phyloP scores from a whole-genome alignment of 164 flowering plant genomes.

The Stephania cephalantha region DNA sequence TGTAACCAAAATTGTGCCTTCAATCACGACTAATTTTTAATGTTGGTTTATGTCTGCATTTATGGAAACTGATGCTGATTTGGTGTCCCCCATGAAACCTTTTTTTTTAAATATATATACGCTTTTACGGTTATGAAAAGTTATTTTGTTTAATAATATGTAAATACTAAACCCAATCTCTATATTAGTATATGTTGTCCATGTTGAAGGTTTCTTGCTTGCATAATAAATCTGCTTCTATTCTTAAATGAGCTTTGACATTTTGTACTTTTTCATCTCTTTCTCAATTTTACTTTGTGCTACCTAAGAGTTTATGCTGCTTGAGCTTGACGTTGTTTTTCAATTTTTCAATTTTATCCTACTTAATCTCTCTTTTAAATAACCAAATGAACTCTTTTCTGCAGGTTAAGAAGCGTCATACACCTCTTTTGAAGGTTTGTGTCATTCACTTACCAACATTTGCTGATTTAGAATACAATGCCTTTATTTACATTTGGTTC shows the following conservation, averaged over 20 bases:
- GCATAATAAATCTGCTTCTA: neutral
- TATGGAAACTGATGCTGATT: too few relatives aligned
- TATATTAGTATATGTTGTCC: too few relatives aligned
- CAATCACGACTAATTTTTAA: neutral
- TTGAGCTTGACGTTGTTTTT: neutral
- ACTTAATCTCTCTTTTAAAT: slow-evolving; percentile 2
- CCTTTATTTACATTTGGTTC: neutral
- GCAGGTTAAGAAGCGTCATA: slow-evolving; percentile 88
- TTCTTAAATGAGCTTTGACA: neutral
- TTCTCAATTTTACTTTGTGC: neutral
- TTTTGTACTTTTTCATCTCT: neutral
- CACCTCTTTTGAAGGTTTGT: slow-evolving; percentile 82
- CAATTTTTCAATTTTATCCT: neutral
- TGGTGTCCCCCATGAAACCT: too few relatives aligned
- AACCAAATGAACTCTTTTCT: slow-evolving; percentile 14
- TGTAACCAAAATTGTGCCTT: neutral
- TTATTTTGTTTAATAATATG: neutral
- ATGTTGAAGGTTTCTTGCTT: neutral
- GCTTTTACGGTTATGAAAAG: neutral
- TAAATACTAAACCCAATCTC: neutral
- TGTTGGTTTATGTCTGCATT: neutral
- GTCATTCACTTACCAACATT: slow-evolving; percentile 3
- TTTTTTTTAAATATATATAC: neutral
- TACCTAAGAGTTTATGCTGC: neutral
- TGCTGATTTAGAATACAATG: neutral